Base-by-base conservation (phyloP, 2,329 filamentous ascomycete species). In the Cordyceps militaris region DNA sequence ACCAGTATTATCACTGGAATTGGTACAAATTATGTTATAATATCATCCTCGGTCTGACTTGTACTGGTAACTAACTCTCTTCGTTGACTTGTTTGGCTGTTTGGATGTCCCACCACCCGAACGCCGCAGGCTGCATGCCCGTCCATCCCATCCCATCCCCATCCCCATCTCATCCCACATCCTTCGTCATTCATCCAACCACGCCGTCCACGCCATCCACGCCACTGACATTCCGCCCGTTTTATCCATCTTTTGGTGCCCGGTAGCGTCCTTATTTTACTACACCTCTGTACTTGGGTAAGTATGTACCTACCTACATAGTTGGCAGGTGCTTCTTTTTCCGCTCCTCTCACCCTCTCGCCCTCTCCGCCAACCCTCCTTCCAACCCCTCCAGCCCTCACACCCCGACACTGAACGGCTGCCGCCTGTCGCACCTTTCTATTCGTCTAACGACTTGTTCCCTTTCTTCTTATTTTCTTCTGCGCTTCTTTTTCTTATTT, bases 371-470 rank as follows among this genome's bases (percentile, higher is more conserved):
- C 42, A 24, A n/a, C 34, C 19, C 16, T 28, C 36, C 19, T 24
- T 30, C 38, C 40, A 28, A 21, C 36, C 19, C 16, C 36, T 14
- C 36, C 36, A 38, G 16, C 4, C 36, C 34, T 46, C 43, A 23
- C 30, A 49, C 36, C 38, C 40, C 51, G 53, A 48, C 21, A 47
- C 43, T 48, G 53, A 56, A 48, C 53, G 53, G 32, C 53, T n/a
- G 30, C 43, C 53, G 53, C 52, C 23, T 56, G 52, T 56, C 32
- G 32, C 52, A 56, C 43, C 52, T 56, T 28, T 42, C n/a, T 42
- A 19, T 42, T n/a, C 19, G 5, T 42, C 21, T 42, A 42, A 6
- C 30, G 8, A 42, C 21, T 40, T 48, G 28, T 34, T 56, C 10
- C 8, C 16, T 9, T 47, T 47, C 6, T 19, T n/a, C 9, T 19